A percentile compares a stretch with the other conserved stretches of the same genome.
phyloP scores from a whole-genome alignment of 1,284 basidiomycete species.

The Puccinia hordei region DNA sequence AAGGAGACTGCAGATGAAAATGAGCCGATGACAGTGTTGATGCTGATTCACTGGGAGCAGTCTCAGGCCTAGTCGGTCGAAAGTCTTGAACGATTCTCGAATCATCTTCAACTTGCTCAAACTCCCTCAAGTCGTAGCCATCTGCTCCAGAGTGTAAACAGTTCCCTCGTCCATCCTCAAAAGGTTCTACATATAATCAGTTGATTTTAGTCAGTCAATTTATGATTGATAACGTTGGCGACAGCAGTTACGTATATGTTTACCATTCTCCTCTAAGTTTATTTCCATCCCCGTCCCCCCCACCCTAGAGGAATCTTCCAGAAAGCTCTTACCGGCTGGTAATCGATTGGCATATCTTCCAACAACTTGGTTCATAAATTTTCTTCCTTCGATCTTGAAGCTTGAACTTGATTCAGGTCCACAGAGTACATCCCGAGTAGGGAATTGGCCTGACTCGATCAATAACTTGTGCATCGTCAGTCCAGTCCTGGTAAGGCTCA shows the following conservation, averaged over 20 bases:
- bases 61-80: not conserved
- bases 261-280: conserved; percentile 27
- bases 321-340: conserved; percentile 4
- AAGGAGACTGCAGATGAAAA: conserved; percentile 40
- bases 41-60: not conserved
- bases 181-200: conserved; percentile 3
- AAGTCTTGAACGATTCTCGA: conserved; percentile 29
- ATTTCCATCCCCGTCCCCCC: not conserved
- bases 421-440: conserved; percentile 36
- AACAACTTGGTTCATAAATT: conserved; percentile 45
- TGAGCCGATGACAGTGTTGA: not conserved
- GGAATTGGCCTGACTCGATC: conserved; percentile 11
- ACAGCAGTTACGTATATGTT: too few relatives aligned
- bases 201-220: not conserved
- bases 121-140: conserved; percentile 44
- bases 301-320: not conserved
- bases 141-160: conserved; percentile 30
- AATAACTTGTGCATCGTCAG: conserved; percentile 38
- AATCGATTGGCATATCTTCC: conserved; percentile 46
- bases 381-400: conserved; percentile 35
- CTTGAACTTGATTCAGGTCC: conserved; percentile 7
- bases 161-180: not conserved
- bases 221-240: not conserved
- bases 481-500: conserved; percentile 10
- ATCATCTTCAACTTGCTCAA: conserved; percentile 1